These are phyloP conservation scores for Rhytidhysteron rufulum DNA, from an alignment of 2,329 filamentous ascomycete species.

Conservation along the genomic window DNA sequence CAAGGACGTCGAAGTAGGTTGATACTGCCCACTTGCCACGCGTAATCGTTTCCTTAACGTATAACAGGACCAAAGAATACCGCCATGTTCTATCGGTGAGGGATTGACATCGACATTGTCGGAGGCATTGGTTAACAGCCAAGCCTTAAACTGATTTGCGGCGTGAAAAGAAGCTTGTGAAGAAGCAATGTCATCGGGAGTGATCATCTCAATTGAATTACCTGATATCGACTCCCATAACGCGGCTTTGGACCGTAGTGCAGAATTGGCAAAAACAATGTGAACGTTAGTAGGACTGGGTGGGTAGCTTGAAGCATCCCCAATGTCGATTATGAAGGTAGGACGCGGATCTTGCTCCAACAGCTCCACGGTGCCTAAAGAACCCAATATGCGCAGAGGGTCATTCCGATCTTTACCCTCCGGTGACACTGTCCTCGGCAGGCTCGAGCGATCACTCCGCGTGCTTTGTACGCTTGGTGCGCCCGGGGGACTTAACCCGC, in stretches of 20 bases:
- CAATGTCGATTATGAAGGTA: constrained; percentile 70
- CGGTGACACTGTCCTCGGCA: constrained; percentile 48
- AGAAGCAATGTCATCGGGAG: constrained; percentile 44
- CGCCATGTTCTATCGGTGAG: constrained; percentile 55
- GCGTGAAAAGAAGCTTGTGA: constrained; percentile 14
- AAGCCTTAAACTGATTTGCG: constrained; percentile 59
- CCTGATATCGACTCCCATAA: constrained; percentile 56
- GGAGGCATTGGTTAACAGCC: constrained; percentile 58
- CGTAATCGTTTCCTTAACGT: constrained; percentile 66
- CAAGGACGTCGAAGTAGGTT: constrained; percentile 4
- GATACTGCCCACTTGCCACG: constrained; percentile 56
- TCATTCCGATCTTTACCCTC: constrained; percentile 49
- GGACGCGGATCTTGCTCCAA: constrained; percentile 74
- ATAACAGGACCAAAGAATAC: constrained; percentile 65
- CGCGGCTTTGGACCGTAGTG: constrained; percentile 56
- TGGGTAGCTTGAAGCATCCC: constrained; percentile 53
- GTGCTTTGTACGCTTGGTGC: constrained; percentile 51
- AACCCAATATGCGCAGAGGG: constrained; percentile 55
- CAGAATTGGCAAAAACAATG: constrained; percentile 65
- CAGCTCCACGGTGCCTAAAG: constrained; percentile 66
- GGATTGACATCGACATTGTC: constrained; percentile 51
- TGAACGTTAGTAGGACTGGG: constrained; percentile 49
- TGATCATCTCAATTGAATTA: constrained; percentile 24
- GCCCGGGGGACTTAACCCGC: constrained; percentile 32
- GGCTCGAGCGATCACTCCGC: constrained; percentile 50